These are phyloP conservation scores for Diphasiastrum complanatum DNA, from an alignment of 83 land plant species.

Conservation along the genomic window DNA sequence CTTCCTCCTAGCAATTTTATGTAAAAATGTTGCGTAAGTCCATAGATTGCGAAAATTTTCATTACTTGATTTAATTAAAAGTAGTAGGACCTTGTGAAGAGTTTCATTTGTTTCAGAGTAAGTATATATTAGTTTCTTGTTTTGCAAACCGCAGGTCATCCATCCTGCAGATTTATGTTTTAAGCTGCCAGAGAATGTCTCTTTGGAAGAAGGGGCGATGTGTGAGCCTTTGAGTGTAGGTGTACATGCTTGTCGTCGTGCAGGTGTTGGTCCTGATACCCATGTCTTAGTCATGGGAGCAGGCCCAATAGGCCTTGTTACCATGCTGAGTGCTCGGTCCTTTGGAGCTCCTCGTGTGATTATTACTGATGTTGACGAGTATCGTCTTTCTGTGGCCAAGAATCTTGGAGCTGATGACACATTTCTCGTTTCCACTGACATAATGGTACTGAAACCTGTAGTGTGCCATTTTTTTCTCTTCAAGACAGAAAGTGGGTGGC, in stretches of 20 bases:
- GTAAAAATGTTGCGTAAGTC: no score
- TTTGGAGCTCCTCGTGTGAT: constrained; percentile 71
- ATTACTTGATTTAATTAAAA: no score
- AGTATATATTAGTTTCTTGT: neutral
- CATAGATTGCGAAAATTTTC: no score
- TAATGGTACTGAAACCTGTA: constrained; percentile 27
- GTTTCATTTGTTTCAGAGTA: neutral
- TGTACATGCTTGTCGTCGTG: constrained; percentile 85
- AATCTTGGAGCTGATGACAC: constrained; percentile 67
- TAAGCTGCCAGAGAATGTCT: constrained; percentile 85
- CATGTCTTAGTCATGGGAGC: constrained; percentile 79
- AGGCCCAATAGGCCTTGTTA: constrained; percentile 90
- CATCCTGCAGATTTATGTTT: constrained; percentile 92
- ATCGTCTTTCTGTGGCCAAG: constrained; percentile 69
- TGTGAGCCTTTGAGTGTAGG: constrained; percentile 98
- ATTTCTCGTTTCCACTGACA: constrained; percentile 51
- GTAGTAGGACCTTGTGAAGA: no score
- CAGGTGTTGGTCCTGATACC: constrained; percentile 55
- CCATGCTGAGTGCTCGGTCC: constrained; percentile 77
- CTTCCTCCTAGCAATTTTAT: no score
- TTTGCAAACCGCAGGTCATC: constrained; percentile 43
- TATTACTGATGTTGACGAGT: constrained; percentile 66
- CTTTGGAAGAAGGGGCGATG: constrained; percentile 96
- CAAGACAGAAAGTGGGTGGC: no score
- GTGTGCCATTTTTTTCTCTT: neutral